Evolutionary conservation across 768 basidiomycete species (phyloP).

Genomic region (Suillus occidentalis): DNA sequence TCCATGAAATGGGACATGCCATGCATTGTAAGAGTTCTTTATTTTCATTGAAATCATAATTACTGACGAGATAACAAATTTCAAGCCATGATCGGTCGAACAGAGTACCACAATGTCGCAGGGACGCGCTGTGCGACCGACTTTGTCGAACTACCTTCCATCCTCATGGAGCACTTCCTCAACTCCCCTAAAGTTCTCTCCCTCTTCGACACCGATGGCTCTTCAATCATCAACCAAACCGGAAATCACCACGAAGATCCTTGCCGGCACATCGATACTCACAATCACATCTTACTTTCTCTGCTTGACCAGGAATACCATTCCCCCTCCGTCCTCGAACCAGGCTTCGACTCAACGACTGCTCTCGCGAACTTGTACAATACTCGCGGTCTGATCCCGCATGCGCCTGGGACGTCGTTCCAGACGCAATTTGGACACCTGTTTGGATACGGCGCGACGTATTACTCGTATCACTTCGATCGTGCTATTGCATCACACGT

Average conservation of each 20-base stretch:
- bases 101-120: constrained; percentile 96
- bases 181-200: constrained; percentile 81
- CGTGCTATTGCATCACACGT: constrained; percentile 94
- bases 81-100: constrained; percentile 94
- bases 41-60: constrained; percentile 4
- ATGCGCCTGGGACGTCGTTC: constrained; percentile 84
- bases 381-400: constrained; percentile 75
- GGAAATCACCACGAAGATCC: constrained; percentile 76
- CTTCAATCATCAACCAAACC: constrained; percentile 43
- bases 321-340: constrained; percentile 55
- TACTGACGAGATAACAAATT: constrained; percentile 7
- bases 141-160: constrained; percentile 96
- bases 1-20: constrained; percentile 99
- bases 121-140: constrained; percentile 98
- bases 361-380: constrained; percentile 62
- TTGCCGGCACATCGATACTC: constrained; percentile 83
- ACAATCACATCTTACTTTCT: constrained; percentile 88
- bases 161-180: constrained; percentile 98
- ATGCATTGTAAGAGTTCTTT: constrained; percentile 85
- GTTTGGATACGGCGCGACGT: constrained; percentile 95
- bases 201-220: constrained; percentile 63
- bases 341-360: constrained; percentile 71
- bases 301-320: constrained; percentile 90
- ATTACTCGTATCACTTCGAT: constrained; percentile 97
- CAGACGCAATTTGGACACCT: constrained; percentile 96